A percentile compares a stretch with the other conserved stretches of the same genome.
Evolutionary conservation across 305 asterid species (phyloP).

Genomic region (Fraxinus floribunda): DNA sequence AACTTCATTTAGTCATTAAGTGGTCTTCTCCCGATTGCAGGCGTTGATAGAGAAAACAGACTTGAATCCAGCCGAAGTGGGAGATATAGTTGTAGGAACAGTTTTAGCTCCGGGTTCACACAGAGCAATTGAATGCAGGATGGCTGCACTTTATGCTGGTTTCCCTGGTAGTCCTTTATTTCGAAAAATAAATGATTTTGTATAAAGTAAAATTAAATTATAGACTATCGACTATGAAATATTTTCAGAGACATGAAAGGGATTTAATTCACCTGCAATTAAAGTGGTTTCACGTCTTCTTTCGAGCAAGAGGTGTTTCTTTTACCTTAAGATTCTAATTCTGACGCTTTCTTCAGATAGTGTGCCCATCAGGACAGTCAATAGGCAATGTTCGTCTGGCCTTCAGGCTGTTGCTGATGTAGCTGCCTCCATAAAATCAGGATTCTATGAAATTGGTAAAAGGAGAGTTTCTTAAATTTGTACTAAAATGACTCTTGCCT

Average conservation of each 20-base stretch:
- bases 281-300: not conserved
- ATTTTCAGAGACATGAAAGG: not conserved
- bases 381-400: constrained; percentile 93
- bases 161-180: constrained; percentile 61
- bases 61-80: constrained; percentile 74
- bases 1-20: not conserved
- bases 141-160: constrained; percentile 91
- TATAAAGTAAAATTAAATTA: not conserved
- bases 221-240: not conserved
- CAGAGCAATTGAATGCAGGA: constrained; percentile 83
- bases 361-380: constrained; percentile 88
- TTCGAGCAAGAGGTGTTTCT: not conserved
- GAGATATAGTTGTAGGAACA: constrained; percentile 88
- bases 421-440: constrained; percentile 87
- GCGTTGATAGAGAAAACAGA: constrained; percentile 70
- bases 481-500: not conserved
- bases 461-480: not conserved
- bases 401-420: constrained; percentile 98
- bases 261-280: not conserved
- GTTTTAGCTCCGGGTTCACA: constrained; percentile 83
- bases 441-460: constrained; percentile 85
- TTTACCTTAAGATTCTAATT: not conserved
- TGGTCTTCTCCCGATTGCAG: constrained; percentile 34
- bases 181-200: not conserved
- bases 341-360: constrained; percentile 41